Percentiles rank a stretch among this genome's conserved stretches.
Conservation (phyloP, 129 eudicot genomes). For the Cynara cardunculus region DNA sequence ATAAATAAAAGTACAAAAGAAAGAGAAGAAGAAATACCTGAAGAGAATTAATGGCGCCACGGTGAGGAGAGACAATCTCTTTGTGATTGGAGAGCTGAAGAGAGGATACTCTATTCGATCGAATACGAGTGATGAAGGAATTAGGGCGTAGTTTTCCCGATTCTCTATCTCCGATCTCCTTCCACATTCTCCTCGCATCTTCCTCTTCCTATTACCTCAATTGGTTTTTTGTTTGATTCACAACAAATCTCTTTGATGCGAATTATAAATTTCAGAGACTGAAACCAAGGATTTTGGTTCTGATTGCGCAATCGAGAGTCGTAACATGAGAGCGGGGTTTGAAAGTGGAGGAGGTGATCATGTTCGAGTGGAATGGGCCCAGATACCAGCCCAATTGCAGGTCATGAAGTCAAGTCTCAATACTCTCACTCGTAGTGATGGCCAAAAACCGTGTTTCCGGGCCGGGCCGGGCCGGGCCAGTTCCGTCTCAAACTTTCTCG, state of each 20-base stretch:
- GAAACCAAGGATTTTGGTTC: conserved; percentile 3
- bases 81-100: conserved; percentile 86
- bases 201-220: conserved; percentile 30
- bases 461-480: too few species aligned
- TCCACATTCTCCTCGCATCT: conserved; percentile 97
- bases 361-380: conserved; percentile 6
- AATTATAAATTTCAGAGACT: not conserved
- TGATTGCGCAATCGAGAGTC: not conserved
- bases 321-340: conserved; percentile 9
- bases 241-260: not conserved
- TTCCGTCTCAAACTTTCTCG: too few species aligned
- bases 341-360: conserved; percentile 6
- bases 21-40: conserved; percentile 48
- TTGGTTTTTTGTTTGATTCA: conserved; percentile 1
- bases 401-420: not conserved
- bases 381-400: conserved; percentile 11
- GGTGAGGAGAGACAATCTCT: conserved; percentile 86
- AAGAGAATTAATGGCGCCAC: conserved; percentile 91
- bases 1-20: not conserved
- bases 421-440: too few species aligned
- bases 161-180: conserved; percentile 77
- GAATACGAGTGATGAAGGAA: conserved; percentile 61
- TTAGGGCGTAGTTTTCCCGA: conserved; percentile 60
- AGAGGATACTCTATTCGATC: conserved; percentile 52
- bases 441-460: too few species aligned